Percentiles rank a stretch among this genome's conserved stretches.
These are phyloP conservation scores for Leucaena leucocephala DNA, from an alignment of 306 rosid species.

Conservation along the genomic window DNA sequence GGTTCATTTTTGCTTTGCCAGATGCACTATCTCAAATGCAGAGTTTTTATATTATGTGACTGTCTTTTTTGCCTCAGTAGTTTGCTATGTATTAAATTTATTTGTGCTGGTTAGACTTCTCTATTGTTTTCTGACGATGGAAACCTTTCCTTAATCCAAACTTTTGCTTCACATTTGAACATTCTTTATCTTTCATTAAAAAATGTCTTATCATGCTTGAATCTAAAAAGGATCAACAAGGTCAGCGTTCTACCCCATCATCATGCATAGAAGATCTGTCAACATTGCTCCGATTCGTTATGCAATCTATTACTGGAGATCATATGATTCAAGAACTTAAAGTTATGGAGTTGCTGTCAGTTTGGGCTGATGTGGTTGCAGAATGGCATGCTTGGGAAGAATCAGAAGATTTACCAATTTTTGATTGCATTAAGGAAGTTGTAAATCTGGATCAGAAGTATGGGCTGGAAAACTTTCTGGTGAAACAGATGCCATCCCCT, in stretches of 20 bases:
- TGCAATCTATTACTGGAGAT: slow-evolving; percentile 62
- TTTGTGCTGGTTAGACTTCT: slow-evolving; percentile 20
- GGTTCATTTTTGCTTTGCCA: not conserved
- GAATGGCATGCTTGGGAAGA: slow-evolving; percentile 96
- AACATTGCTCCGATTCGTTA: slow-evolving; percentile 61
- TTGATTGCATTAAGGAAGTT: slow-evolving; percentile 76
- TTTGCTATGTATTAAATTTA: slow-evolving; percentile 18
- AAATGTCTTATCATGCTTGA: slow-evolving; percentile 20
- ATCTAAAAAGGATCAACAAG: slow-evolving; percentile 52
- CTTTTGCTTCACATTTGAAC: slow-evolving; percentile 1
- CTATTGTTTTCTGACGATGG: slow-evolving; percentile 13
- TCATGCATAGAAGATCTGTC: slow-evolving; percentile 78
- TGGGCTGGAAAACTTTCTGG: slow-evolving; percentile 59
- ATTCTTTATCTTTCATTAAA: not conserved
- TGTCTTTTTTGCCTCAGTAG: not conserved
- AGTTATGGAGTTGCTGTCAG: slow-evolving; percentile 66
- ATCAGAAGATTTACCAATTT: slow-evolving; percentile 76
- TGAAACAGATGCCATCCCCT: slow-evolving; percentile 63
- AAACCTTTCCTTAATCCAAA: slow-evolving; percentile 7
- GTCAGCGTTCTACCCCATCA: slow-evolving; percentile 47
- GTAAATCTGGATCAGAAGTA: slow-evolving; percentile 56
- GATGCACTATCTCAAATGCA: slow-evolving; percentile 14
- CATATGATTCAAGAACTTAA: slow-evolving; percentile 66
- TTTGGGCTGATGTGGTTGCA: slow-evolving; percentile 80
- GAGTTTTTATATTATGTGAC: not conserved